Evolutionary conservation across 176 grass and related monocot genomes (phyloP), one percentile per base, ranked within the genome.

Genomic region (Triticum timopheevii): DNA sequence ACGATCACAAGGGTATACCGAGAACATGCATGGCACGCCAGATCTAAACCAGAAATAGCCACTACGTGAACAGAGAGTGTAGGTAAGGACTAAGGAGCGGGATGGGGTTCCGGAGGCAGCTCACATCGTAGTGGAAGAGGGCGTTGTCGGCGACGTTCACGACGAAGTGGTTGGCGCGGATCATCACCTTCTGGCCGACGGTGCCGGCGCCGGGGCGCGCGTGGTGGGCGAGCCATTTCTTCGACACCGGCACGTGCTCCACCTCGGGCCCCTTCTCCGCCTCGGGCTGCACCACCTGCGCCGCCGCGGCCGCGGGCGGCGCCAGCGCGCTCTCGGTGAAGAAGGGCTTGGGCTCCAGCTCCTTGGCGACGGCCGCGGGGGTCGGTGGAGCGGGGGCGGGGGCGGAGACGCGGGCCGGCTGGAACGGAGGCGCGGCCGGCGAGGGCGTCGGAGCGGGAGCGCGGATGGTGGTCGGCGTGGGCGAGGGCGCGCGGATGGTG

Each of bases 71-170:
- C 28, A 30, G 28, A 34, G 33, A 34, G 33, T 6, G 35, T 36
- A 36, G 4, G 33, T 34, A 36, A 5, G 28, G 28, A 30, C 28
- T 30, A 30, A 30, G 9, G 10, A n/a, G 39, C 6, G 10, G 68
- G 49, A 52, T 4, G 15, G 16, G 49, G 47, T 4, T 6, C 16
- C 59, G 83, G 11, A 24, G 35, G 35, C 9, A 10, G 31, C 92
- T 97, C 78, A 98, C 95, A 54, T 95, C 88, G 34, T 98, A 98
- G 72, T 90, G 95, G 79, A 86, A 92, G 13, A 95, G 86, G 64
- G 85, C 80, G 82, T 92, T 89, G 65, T 95, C 78, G 40, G 89
- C 86, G 47, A 93, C 86, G 58, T 92, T 30, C 6, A 88, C 88
- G 36, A 98, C 88, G 88, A 95, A 98, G 78, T 98, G 93, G 45